Evolutionary conservation across 1,284 basidiomycete species (phyloP).

Genomic region (Fistulinella staudtii): DNA sequence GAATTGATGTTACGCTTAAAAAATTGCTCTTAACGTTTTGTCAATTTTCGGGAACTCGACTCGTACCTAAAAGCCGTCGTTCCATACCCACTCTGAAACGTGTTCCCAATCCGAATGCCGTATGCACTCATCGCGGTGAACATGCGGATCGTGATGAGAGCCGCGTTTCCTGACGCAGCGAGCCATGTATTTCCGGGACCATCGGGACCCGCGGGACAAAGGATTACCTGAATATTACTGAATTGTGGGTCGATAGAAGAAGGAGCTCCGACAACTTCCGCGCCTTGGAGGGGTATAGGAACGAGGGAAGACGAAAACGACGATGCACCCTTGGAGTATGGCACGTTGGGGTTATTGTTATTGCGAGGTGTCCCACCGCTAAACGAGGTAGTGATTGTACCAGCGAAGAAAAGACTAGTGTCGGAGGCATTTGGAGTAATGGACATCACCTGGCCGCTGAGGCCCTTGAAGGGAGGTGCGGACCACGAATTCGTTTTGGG

Average conservation of each 20-base stretch:
- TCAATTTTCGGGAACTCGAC: not conserved
- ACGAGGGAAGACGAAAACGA: slow-evolving; percentile 89
- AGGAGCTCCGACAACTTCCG: slow-evolving; percentile 69
- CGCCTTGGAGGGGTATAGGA: slow-evolving; percentile 71
- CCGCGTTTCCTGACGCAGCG: slow-evolving; percentile 64
- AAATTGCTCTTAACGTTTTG: slow-evolving; percentile 6
- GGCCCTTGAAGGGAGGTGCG: slow-evolving; percentile 76
- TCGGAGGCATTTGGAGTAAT: slow-evolving; percentile 75
- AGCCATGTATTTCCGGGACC: slow-evolving; percentile 85
- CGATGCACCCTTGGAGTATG: slow-evolving; percentile 72
- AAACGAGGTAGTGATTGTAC: slow-evolving; percentile 79
- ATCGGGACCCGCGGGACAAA: slow-evolving; percentile 81
- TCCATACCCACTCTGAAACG: slow-evolving; percentile 74
- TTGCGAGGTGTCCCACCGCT: slow-evolving; percentile 56
- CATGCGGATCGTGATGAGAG: slow-evolving; percentile 73
- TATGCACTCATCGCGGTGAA: slow-evolving; percentile 69
- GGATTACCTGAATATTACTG: slow-evolving; percentile 66
- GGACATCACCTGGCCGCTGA: slow-evolving; percentile 68
- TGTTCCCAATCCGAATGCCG: slow-evolving; percentile 89
- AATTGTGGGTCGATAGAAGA: slow-evolving; percentile 64
- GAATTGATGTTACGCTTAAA: slow-evolving; percentile 76
- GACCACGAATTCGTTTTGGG: slow-evolving; percentile 64
- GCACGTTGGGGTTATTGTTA: slow-evolving; percentile 71
- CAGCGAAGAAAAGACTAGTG: slow-evolving; percentile 80
- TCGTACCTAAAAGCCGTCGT: slow-evolving; percentile 81